Evolutionary conservation across 768 basidiomycete genomes (phyloP).

Genomic region (Tulasnella sp.): DNA sequence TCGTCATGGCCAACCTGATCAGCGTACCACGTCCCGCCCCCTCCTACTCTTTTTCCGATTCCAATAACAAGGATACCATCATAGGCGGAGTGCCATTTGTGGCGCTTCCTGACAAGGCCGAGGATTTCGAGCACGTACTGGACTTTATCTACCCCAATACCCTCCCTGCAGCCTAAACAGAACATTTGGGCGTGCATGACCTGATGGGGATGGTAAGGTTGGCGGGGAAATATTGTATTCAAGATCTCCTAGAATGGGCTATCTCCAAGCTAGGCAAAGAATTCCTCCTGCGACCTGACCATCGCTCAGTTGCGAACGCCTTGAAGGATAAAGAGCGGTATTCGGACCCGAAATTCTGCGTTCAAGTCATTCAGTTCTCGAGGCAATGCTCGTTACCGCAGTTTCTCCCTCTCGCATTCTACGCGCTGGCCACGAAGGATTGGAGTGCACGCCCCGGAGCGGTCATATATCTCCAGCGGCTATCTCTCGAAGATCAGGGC

Average conservation of each 20-base stretch:
- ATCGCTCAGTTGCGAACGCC: not conserved
- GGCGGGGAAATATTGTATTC: too few species aligned
- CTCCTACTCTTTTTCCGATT: too few species aligned
- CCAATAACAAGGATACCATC: too few species aligned
- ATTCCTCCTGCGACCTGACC: not conserved
- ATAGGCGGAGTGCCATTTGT: too few species aligned
- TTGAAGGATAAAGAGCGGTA: not conserved
- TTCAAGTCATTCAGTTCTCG: not conserved
- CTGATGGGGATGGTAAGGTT: too few species aligned
- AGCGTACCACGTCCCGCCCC: not conserved
- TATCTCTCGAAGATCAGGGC: not conserved
- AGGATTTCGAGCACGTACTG: not conserved
- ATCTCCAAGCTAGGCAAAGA: not conserved
- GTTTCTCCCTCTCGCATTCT: not conserved
- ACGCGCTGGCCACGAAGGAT: not conserved
- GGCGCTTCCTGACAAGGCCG: not conserved
- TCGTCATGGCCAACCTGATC: not conserved
- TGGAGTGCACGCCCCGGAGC: not conserved
- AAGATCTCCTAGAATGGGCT: too few species aligned
- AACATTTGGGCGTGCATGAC: too few species aligned
- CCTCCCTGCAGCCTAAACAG: not conserved
- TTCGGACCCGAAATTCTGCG: not conserved
- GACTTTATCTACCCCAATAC: not conserved
- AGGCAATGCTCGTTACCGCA: not conserved
- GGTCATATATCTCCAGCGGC: not conserved